phyloP scores from a whole-genome alignment of 176 grass and related monocot species.

The Themeda triandra region DNA sequence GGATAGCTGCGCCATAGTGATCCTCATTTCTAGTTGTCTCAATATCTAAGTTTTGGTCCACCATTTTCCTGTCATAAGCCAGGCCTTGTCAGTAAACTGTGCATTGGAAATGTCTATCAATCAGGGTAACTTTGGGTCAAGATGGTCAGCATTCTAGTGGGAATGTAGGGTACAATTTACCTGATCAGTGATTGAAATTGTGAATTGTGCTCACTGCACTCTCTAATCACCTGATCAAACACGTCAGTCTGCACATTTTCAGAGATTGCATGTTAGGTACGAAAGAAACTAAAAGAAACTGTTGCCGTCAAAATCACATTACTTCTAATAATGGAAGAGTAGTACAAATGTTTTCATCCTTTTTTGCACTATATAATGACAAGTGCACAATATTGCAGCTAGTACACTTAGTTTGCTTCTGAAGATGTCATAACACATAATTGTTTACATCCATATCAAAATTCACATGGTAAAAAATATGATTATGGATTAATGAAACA shows the following conservation, averaged over 20 bases:
- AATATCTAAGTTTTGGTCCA: slow-evolving; percentile 80
- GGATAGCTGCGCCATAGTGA: slow-evolving; percentile 87
- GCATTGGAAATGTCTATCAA: not conserved
- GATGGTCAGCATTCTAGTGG: not conserved
- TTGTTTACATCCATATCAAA: not conserved
- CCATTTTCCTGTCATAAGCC: slow-evolving; percentile 67
- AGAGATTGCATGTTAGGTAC: not conserved
- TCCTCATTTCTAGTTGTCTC: slow-evolving; percentile 82
- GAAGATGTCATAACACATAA: not conserved
- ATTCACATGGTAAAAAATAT: not conserved
- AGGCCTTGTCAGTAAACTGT: not conserved
- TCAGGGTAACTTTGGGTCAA: not conserved
- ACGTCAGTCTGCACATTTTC: slow-evolving; percentile 56
- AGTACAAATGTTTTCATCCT: not conserved
- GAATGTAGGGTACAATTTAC: slow-evolving; percentile 33
- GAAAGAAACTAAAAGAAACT: slow-evolving; percentile 16
- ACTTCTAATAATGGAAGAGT: not conserved
- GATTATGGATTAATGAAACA: not conserved
- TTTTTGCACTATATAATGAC: not conserved
- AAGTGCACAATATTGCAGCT: not conserved
- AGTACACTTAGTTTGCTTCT: not conserved
- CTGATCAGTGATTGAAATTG: slow-evolving; percentile 85
- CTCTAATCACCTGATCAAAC: slow-evolving; percentile 87
- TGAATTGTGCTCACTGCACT: slow-evolving; percentile 79
- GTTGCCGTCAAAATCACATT: not conserved